Percentiles rank a stretch among this genome's conserved stretches.
phyloP scores from a whole-genome alignment of 208 protist species.

The Strigomonas culicis region DNA sequence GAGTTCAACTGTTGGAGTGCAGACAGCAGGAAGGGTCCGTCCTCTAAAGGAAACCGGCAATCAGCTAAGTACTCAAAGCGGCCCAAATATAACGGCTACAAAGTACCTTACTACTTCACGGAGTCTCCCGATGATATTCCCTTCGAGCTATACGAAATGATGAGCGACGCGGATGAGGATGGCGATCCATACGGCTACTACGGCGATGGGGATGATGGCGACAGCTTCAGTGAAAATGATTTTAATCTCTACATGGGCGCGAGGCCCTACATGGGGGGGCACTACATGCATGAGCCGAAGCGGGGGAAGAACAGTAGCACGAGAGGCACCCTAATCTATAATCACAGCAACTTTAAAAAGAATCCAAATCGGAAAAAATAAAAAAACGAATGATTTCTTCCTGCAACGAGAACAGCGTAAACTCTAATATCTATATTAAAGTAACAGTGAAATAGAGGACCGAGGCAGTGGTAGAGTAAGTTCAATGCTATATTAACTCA shows the following conservation, averaged over 20 bases:
- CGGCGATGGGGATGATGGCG: slow-evolving; percentile 17
- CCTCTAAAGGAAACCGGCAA: not conserved
- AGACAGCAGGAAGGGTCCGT: slow-evolving; percentile 34
- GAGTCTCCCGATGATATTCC: slow-evolving; percentile 68
- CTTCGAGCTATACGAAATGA: slow-evolving; percentile 47
- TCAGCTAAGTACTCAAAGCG: not conserved
- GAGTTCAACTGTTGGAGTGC: slow-evolving; percentile 87
- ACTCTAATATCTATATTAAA: not conserved
- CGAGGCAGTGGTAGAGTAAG: not conserved
- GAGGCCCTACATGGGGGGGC: not conserved
- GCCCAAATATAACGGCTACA: slow-evolving; percentile 5
- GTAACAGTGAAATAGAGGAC: slow-evolving; percentile 1
- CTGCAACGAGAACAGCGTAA: not conserved
- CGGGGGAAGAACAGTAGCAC: not conserved
- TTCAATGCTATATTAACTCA: not conserved
- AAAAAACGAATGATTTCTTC: slow-evolving; percentile 3
- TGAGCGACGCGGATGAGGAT: slow-evolving; percentile 23
- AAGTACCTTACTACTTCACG: slow-evolving; percentile 52
- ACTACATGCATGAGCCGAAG: slow-evolving; percentile 10
- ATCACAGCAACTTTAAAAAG: slow-evolving; percentile 1
- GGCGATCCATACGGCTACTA: slow-evolving; percentile 62
- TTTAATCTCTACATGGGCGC: not conserved
- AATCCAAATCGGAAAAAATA: not conserved
- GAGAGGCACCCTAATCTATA: not conserved
- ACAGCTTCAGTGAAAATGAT: not conserved